phyloP scores from a whole-genome alignment of 2,329 filamentous ascomycete species.

The Clarireedia hainanense region DNA sequence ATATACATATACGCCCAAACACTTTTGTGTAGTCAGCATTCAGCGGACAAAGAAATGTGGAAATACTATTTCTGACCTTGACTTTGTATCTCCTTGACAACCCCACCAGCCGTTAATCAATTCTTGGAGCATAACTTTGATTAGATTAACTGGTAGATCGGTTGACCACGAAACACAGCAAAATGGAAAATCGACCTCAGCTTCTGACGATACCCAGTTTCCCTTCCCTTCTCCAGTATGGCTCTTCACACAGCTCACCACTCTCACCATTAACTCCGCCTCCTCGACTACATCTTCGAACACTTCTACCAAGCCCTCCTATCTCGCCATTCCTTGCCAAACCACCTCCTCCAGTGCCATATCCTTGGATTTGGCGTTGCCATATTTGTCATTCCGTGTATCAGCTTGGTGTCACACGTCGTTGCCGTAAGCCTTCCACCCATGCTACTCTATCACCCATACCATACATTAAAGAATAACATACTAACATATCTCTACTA shows the following conservation, averaged over 20 bases:
- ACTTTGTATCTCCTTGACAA: too few relatives aligned
- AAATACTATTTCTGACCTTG: background rate
- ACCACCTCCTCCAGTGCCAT: slow-evolving; percentile 22
- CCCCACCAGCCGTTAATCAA: too few relatives aligned
- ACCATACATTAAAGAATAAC: background rate
- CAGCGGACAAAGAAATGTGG: background rate
- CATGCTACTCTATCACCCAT: background rate
- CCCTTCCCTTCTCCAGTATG: background rate
- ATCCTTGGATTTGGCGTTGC: slow-evolving; percentile 32
- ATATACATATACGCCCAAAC: background rate
- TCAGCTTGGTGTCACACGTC: slow-evolving; percentile 28
- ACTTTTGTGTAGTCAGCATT: background rate
- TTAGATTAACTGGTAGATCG: background rate
- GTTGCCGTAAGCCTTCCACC: slow-evolving; percentile 19
- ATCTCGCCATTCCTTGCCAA: background rate
- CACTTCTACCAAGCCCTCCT: slow-evolving; percentile 5
- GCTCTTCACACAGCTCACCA: slow-evolving; percentile 2
- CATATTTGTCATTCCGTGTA: slow-evolving; percentile 28
- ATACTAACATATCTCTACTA: background rate
- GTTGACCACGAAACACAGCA: background rate
- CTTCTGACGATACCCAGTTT: background rate
- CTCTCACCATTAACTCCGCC: slow-evolving; percentile 5
- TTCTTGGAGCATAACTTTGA: too few relatives aligned
- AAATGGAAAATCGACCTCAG: slow-evolving; percentile 3
- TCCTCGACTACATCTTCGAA: slow-evolving; percentile 3